These are phyloP conservation scores for Pythium rishiriense DNA, from an alignment of 352 stramenopile genomes.

Conservation along the genomic window DNA sequence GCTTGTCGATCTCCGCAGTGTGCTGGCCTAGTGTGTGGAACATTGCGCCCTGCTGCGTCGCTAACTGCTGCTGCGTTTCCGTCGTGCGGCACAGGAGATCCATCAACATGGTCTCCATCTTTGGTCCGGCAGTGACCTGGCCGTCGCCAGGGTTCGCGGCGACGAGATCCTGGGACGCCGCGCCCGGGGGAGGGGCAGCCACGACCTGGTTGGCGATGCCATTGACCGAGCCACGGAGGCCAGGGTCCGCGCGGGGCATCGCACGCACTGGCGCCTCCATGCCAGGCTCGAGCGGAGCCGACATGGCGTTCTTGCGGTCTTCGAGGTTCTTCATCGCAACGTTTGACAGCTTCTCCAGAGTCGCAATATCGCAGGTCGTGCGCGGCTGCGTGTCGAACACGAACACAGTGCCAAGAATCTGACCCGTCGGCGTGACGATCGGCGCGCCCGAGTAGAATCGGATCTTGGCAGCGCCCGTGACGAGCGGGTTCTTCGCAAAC, in stretches of 20 bases:
- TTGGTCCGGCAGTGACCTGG: conserved; percentile 79
- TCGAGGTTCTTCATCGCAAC: conserved; percentile 90
- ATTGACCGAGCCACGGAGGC: conserved; percentile 62
- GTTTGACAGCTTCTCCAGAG: conserved; percentile 86
- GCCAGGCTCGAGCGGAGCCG: conserved; percentile 56
- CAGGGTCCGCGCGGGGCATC: conserved; percentile 36
- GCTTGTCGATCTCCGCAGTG: conserved; percentile 87
- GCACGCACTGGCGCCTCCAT: conserved; percentile 37
- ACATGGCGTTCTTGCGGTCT: conserved; percentile 86
- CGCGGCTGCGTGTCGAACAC: conserved; percentile 87
- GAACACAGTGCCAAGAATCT: conserved; percentile 84
- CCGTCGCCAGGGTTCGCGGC: conserved; percentile 79
- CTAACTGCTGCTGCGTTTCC: conserved; percentile 89
- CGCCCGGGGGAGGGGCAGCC: conserved; percentile 38
- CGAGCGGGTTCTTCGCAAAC: conserved; percentile 85
- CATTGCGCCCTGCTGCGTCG: conserved; percentile 89
- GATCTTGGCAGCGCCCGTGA: conserved; percentile 83
- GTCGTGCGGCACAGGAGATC: conserved; percentile 86
- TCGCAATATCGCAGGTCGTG: conserved; percentile 84
- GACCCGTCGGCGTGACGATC: conserved; percentile 79
- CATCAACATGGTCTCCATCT: conserved; percentile 92
- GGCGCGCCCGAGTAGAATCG: conserved; percentile 84
- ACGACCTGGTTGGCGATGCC: conserved; percentile 83
- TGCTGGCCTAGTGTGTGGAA: conserved; percentile 91
- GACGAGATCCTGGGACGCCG: conserved; percentile 78